Percentiles rank a stretch among this genome's conserved stretches.
These are phyloP conservation scores for Senna siamea DNA, from an alignment of 306 rosid species.

Conservation along the genomic window DNA sequence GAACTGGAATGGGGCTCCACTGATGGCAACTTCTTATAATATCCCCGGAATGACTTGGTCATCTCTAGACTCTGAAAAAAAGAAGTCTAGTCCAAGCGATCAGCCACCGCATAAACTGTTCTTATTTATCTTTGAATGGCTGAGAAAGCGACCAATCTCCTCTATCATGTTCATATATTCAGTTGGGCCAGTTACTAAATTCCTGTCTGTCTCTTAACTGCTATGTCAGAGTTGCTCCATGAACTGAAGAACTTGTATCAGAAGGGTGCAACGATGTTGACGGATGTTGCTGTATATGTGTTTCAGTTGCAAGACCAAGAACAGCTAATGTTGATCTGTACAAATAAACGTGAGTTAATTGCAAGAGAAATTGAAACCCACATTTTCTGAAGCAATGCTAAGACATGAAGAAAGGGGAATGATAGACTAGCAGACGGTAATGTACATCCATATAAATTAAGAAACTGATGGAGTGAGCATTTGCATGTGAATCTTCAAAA, in stretches of 20 bases:
- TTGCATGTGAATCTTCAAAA: not conserved
- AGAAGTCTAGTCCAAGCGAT: slow-evolving; percentile 33
- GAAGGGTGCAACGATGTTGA: slow-evolving; percentile 55
- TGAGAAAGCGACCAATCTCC: slow-evolving; percentile 33
- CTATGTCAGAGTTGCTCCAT: slow-evolving; percentile 72
- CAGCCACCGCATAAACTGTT: slow-evolving; percentile 13
- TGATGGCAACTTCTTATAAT: slow-evolving; percentile 12
- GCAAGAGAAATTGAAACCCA: slow-evolving; percentile 10
- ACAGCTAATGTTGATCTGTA: slow-evolving; percentile 70
- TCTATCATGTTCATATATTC: slow-evolving; percentile 32
- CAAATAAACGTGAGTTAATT: slow-evolving; percentile 37
- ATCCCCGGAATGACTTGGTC: slow-evolving; percentile 5
- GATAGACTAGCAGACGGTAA: too few relatives aligned
- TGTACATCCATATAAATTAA: too few relatives aligned
- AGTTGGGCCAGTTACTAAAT: slow-evolving; percentile 24
- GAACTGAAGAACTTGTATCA: slow-evolving; percentile 71
- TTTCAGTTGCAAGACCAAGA: slow-evolving; percentile 75
- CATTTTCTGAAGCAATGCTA: slow-evolving; percentile 8
- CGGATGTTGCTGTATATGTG: slow-evolving; percentile 57
- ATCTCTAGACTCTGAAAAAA: slow-evolving; percentile 31
- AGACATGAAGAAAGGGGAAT: not conserved
- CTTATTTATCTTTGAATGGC: slow-evolving; percentile 17
- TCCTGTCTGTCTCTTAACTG: slow-evolving; percentile 21
- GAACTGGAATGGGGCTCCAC: slow-evolving; percentile 29
- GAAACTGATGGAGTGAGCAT: not conserved